Base-by-base conservation (phyloP, 805 yeast species). In the Teunomyces stri region DNA sequence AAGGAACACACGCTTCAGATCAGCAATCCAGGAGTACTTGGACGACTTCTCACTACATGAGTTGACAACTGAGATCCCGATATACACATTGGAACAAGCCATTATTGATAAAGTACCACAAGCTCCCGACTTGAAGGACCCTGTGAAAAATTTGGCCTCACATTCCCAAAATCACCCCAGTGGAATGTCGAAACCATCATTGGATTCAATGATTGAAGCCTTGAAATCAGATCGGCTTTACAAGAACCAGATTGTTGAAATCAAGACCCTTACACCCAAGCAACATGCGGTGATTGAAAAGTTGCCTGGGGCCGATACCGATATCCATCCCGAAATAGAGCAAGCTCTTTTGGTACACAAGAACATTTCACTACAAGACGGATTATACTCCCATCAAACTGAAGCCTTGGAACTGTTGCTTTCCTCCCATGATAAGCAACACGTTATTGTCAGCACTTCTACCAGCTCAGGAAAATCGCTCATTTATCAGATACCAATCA, bases 391-490 rank as follows among this genome's bases (percentile, higher is more conserved):
- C 0, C 99, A 94, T 66, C 99, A 94, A 62, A 81, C 87, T 1
- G 77, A 79, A 43, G 97, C 97, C 0, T 62, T 91, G 2, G 76
- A 83, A 46, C 76, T 83, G 0, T 43, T 49, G 11, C 65, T 87
- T 18, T 46, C 79, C 42, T 55, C 66, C 0, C 81, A 82, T 0
- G 37, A 44, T 9, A 52, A 46, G 22, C 71, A 79, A 42, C 83
- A 91, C 64, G 89, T 90, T 4, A 87, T 94, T 37, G 83, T 91
- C 2, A 84, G 96, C n/a, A 94, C 99, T 0, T 82, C 97, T 0
- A 94, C 99, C 0, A 89, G 97, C 0, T 90, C 97, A 0, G 99
- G 99, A 42, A 94, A 94, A 58, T 91, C 98, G 0, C 70, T 94
- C 51, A 87, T 94, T 25, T 94, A 91, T 59, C 99, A 94, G 64